Evolutionary conservation across 2,329 filamentous ascomycete genomes (phyloP).

Genomic region (Fusarium sp.): DNA sequence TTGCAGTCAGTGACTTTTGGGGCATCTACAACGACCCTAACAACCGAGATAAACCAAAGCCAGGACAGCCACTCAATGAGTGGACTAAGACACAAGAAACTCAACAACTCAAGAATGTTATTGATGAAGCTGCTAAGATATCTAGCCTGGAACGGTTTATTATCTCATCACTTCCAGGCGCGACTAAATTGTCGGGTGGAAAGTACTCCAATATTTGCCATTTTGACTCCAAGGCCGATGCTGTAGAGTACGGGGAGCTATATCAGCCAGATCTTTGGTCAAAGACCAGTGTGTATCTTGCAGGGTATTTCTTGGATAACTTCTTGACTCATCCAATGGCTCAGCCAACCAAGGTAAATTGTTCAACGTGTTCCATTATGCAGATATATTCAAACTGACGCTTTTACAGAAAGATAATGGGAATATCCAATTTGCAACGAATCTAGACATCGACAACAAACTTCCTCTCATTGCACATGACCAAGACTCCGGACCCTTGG

Average conservation of each 20-base stretch:
- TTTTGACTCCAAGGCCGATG: constrained; percentile 7
- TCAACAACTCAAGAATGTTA: constrained; percentile 1
- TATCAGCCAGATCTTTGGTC: not conserved
- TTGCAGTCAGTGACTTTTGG: constrained; percentile 9
- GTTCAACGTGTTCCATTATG: not conserved
- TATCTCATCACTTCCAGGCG: constrained; percentile 3
- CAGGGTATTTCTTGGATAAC: constrained; percentile 1
- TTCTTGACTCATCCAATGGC: constrained; percentile 9
- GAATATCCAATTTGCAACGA: not conserved
- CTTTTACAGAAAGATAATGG: not conserved
- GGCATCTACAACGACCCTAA: constrained; percentile 1
- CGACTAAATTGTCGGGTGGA: not conserved
- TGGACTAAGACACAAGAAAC: constrained; percentile 5
- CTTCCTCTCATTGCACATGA: constrained; percentile 6
- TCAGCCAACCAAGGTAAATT: not conserved
- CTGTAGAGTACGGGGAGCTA: not conserved
- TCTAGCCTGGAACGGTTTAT: not conserved
- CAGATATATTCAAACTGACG: not conserved
- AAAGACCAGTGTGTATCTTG: constrained; percentile 3
- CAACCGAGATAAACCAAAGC: not conserved
- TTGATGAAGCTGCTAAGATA: not conserved
- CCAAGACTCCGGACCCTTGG: constrained; percentile 1
- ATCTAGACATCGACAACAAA: not conserved
- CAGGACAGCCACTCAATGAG: not conserved
- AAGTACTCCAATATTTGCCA: constrained; percentile 3